Base-by-base conservation (phyloP, 2,329 filamentous ascomycete species). In the Metarhizium humberi region DNA sequence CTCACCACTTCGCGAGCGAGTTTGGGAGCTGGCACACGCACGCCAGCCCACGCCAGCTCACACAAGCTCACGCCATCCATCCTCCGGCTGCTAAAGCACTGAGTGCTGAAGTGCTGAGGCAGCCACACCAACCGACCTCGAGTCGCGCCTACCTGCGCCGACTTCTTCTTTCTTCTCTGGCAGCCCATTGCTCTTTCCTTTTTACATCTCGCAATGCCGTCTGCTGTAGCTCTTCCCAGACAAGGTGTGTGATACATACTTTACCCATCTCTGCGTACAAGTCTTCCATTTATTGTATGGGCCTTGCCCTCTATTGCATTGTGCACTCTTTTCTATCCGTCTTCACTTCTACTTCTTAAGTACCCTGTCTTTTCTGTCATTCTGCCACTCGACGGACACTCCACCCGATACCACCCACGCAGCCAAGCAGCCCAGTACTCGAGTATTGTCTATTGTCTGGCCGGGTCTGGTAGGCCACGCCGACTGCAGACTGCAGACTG, bases 121-220 rank as follows among this genome's bases (percentile, higher is more conserved):
- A 13, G 45, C 45, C 45, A 32, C 45, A 30, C 45, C 42, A 45
- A 25, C 8, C 10, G n/a, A 20, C 42, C 43, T 46, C 18, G 5
- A 30, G 45, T 30, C 45, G 20, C 20, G 20, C 45, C 45, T 25
- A 10, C 45, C 38, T 8, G 1, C 45, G 18, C 20, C 25, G 11
- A 30, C 18, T 48, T 25, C 18, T 32, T 48, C 18, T 48, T 48
- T 48, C 25, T 30, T 4, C 10, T 6, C n/a, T 4, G 25, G 7
- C 20, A 30, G 8, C 20, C 45, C 16, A 4, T n/a, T n/a, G 13
- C 32, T 20, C 38, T 46, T 52, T 54, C 36, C 40, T 45, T 56
- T 51, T 42, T 54, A 40, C 59, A 43, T 30, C 59, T 55, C 58
- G 52, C 55, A 38, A 64, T 64, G 62, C 61, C 61, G 54, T 62